phyloP scores from a whole-genome alignment of 495 filamentous ascomycete species.

The Penicilliopsis zonata region DNA sequence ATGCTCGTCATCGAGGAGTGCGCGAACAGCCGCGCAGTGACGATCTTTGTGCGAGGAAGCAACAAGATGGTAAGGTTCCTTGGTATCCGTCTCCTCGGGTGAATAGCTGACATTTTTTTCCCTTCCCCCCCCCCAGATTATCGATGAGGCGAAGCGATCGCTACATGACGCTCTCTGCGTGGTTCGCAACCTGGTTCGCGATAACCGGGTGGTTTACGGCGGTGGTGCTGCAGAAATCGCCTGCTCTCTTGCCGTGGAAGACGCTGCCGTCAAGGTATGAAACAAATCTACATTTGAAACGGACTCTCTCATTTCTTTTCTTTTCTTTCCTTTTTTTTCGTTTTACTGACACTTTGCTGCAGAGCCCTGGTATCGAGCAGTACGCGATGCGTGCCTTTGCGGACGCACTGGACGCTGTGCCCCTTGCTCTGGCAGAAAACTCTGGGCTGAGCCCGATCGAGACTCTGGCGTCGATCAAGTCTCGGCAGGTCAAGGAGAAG shows the following conservation, averaged over 20 bases:
- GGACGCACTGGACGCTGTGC: slow-evolving; percentile 86
- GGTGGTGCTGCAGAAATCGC: slow-evolving; percentile 97
- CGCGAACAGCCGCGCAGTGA: slow-evolving; percentile 93
- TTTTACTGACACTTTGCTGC: slow-evolving; percentile 5
- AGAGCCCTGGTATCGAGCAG: slow-evolving; percentile 90
- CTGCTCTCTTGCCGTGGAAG: slow-evolving; percentile 90
- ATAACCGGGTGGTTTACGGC: slow-evolving; percentile 98
- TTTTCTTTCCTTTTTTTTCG: neutral
- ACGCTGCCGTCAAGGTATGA: slow-evolving; percentile 74
- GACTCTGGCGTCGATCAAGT: slow-evolving; percentile 89
- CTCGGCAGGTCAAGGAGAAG: slow-evolving; percentile 84
- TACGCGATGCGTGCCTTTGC: slow-evolving; percentile 98
- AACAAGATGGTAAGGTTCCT: slow-evolving; percentile 83
- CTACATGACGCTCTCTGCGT: slow-evolving; percentile 97
- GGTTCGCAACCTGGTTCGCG: slow-evolving; percentile 87
- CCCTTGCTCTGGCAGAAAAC: slow-evolving; percentile 97
- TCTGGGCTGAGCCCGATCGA: slow-evolving; percentile 92
- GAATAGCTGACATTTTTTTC: slow-evolving; percentile 12
- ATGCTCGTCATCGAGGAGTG: slow-evolving; percentile 99
- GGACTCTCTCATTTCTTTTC: no score
- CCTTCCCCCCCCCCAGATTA: no score
- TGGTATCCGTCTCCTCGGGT: slow-evolving; percentile 1
- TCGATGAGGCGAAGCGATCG: slow-evolving; percentile 96
- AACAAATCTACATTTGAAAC: neutral
- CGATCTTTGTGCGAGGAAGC: slow-evolving; percentile 88